Percentiles rank a stretch among this genome's conserved stretches.
phyloP scores from a whole-genome alignment of 768 basidiomycete species.

The Lanmaoa rubissima region DNA sequence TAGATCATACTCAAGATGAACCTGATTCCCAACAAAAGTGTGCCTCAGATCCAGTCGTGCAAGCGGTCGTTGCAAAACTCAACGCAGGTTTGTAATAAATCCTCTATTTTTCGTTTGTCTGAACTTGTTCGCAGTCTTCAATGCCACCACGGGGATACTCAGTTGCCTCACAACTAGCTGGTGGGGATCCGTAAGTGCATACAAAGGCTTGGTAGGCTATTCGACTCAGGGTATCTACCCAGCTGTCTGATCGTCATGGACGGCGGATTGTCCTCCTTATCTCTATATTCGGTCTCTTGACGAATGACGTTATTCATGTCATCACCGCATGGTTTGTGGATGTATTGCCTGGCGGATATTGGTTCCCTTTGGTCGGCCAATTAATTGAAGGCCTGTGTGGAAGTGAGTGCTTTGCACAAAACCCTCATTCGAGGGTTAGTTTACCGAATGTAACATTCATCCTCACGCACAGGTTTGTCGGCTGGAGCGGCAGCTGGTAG shows the following conservation, averaged over 20 bases:
- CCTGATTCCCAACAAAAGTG: conserved; percentile 38
- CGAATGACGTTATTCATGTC: conserved; percentile 66
- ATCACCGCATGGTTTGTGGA: conserved; percentile 58
- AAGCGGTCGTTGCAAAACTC: conserved; percentile 68
- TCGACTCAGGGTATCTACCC: neutral
- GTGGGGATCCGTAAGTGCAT: conserved; percentile 73
- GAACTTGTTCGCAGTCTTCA: conserved; percentile 47
- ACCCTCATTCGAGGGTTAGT: neutral
- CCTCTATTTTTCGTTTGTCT: neutral
- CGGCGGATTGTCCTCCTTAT: conserved; percentile 63
- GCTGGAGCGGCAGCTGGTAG: conserved; percentile 51
- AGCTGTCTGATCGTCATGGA: conserved; percentile 80
- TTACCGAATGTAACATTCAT: neutral
- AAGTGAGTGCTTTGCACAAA: conserved; percentile 41
- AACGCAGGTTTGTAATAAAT: conserved; percentile 48
- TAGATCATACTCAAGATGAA: neutral
- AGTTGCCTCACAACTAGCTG: conserved; percentile 78
- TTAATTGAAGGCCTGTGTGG: conserved; percentile 69
- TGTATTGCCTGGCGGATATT: conserved; percentile 75
- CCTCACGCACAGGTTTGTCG: conserved; percentile 42
- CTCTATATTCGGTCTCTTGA: conserved; percentile 56
- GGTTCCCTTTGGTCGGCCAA: conserved; percentile 69
- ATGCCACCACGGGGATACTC: conserved; percentile 66
- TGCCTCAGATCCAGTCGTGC: conserved; percentile 66
- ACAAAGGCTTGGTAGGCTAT: neutral